These are phyloP conservation scores for Marasmius oreades DNA, from an alignment of 1,284 basidiomycete genomes.

Conservation along the genomic window DNA sequence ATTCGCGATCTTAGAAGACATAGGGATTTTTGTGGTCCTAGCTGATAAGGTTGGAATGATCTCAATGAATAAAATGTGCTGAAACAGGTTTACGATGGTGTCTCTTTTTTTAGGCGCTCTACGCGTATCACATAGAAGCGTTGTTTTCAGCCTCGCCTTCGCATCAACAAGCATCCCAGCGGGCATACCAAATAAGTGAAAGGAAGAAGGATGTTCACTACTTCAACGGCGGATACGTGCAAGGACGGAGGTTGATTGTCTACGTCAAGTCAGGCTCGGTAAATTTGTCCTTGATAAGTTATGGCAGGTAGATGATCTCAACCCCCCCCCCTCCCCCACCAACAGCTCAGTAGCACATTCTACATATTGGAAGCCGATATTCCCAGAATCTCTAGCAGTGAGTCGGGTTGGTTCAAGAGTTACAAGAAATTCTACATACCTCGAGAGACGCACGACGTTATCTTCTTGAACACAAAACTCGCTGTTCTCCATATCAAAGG, in stretches of 20 bases:
- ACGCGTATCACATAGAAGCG: constrained; percentile 93
- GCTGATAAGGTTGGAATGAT: constrained; percentile 75
- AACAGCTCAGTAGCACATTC: constrained; percentile 82
- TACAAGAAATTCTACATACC: constrained; percentile 92
- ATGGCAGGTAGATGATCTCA: background rate
- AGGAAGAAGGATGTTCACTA: constrained; percentile 87
- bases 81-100: background rate
- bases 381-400: constrained; percentile 76
- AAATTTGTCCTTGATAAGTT: constrained; percentile 26
- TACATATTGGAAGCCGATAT: constrained; percentile 90
- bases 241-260: constrained; percentile 83
- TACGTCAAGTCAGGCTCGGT: constrained; percentile 96
- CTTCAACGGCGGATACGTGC: constrained; percentile 87
- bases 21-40: constrained; percentile 94
- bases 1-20: constrained; percentile 92
- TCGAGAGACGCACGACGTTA: constrained; percentile 83
- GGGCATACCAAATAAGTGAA: constrained; percentile 82
- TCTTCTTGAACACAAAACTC: constrained; percentile 89
- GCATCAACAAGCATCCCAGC: constrained; percentile 57
- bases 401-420: constrained; percentile 88
- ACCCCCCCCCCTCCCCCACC: constrained; percentile 7
- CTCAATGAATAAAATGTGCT: background rate
- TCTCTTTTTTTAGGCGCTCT: constrained; percentile 47
- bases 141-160: constrained; percentile 84
- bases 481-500: constrained; percentile 90